Evolutionary conservation across 495 filamentous ascomycete species (phyloP), one percentile per base, ranked within the genome.

Genomic region (Podospora appendiculata): DNA sequence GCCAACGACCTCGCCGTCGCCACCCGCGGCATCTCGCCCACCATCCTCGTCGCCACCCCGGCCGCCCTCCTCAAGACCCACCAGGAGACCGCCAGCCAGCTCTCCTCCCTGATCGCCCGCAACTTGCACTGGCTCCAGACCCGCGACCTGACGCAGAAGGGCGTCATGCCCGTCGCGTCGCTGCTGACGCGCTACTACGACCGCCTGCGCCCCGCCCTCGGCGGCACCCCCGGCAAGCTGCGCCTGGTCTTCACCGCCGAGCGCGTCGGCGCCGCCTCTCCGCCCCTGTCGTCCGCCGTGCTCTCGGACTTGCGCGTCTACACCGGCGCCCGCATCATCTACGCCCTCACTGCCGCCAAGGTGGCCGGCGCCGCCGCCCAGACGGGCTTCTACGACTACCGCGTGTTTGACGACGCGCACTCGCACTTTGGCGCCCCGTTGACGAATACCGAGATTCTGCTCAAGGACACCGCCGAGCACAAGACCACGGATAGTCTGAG

Each of bases 301-400:
- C 70, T 98, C 19, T 86, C 84, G 1, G 89, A 96, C 58, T 70
- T 97, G 41, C 79, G 90, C 14, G 72, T 89, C 13, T 88, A 87
- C 68, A 91, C 86, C 8, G 81, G 86, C 10, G 84, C 90, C 9
- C 82, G 90, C 35, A 75, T 95, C 45, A 76, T 94, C 17, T 96
- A 96, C 69, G 90, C 89, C 0, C 75, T 97, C 32, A 88, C 90
- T 43, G 84, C 88, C 4, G 72, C 91, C 8, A 78, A 79, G 32
- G 85, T 96, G 18, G 92, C 90, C 5, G 93, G 93, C 18, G 87
- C 93, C 1, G 81, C 91, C 14, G 67, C 81, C 3, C 91, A 97
- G 69, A 93, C 89, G 10, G 81, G 86, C 53, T 76, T 90, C 34
- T 92, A 88, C 58, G 93, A 99, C 62, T 97, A 99, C 63, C 73